Base-by-base conservation (phyloP, 345 rosid species). In the Syzygium grande region DNA sequence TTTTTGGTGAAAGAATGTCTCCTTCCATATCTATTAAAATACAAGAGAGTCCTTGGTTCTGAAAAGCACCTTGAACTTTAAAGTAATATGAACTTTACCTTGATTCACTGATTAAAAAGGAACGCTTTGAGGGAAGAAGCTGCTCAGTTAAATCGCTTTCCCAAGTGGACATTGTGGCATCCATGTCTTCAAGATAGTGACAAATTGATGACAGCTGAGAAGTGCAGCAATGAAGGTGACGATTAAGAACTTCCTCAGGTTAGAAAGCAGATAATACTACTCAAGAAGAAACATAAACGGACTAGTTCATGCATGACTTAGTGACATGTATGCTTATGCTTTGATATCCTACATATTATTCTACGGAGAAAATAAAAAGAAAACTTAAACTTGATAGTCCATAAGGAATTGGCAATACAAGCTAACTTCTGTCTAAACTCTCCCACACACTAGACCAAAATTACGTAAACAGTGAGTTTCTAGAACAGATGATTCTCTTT, bases 151-250 rank as follows among this genome's bases (percentile, higher is more conserved):
- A 89, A 85, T 85, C 87, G 41, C 89, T 88, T 86, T 86, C 93
- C 79, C 80, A 88, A 22, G 89, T 63, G 46, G 92, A 91, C 89
- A 89, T 88, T 86, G 89, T 91, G 86, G 87, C 89, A 83, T 93
- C 90, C 92, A 92, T 92, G 89, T 93, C 93, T 86, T 84, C 85
- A 56, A 93, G 91, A 87, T 93, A 93, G 85, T 92, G 86, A 85
- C 91, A 89, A 88, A 92, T 89, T 90, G 91, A 92, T 30, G 94
- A 93, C 73, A 92, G 87, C 95, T 93, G 92, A 84, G 84, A 38
- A 54, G 53, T 73, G 83, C 49, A 73, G 83, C 23, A 65, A 88
- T 41, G 19, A 34, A 59, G 87, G 51, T 34, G 52, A 85, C 14
- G 9, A 85, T 53, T 30, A 38, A 85, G 73, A 30, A 30, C 25